Conservation (phyloP, 2,329 filamentous ascomycete genomes). For the Fusarium equiseti region DNA sequence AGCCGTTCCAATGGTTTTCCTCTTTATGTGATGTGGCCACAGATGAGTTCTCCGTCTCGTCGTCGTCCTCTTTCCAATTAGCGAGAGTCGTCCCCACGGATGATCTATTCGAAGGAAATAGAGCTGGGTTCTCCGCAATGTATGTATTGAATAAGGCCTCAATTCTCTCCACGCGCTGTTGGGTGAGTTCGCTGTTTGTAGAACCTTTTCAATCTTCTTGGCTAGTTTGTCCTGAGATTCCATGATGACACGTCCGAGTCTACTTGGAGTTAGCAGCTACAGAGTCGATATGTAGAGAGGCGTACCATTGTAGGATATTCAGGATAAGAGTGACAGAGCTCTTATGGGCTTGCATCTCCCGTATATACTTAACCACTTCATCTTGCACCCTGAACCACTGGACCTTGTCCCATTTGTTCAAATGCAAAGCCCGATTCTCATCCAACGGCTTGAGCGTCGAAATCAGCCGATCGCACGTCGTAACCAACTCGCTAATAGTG, state of each 20-base stretch:
- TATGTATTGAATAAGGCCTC: constrained; percentile 26
- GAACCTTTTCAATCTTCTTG: constrained; percentile 15
- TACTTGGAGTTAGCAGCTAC: not conserved
- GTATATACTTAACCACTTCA: constrained; percentile 26
- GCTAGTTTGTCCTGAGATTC: constrained; percentile 17
- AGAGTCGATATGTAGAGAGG: rapidly evolving
- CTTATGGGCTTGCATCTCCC: constrained; percentile 25
- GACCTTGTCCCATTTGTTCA: constrained; percentile 6
- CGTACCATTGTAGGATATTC: constrained; percentile 21
- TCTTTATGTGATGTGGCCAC: constrained; percentile 5
- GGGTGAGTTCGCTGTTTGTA: constrained; percentile 10
- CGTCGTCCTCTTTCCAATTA: constrained; percentile 9
- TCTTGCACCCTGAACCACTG: constrained; percentile 27
- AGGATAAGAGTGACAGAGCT: constrained; percentile 22
- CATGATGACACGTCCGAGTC: constrained; percentile 19
- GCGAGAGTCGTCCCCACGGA: constrained; percentile 8
- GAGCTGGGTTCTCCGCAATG: constrained; percentile 8
- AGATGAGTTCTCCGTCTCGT: not conserved
- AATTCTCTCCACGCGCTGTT: constrained; percentile 5
- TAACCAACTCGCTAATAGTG: constrained; percentile 22
- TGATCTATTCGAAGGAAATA: not conserved
- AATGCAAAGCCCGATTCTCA: not conserved
- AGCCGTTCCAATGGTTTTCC: not conserved
- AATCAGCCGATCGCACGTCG: constrained; percentile 16
- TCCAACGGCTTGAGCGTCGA: constrained; percentile 1